Evolutionary conservation across 2,329 filamentous ascomycete genomes (phyloP).

Genomic region (Penicillium polonicum): DNA sequence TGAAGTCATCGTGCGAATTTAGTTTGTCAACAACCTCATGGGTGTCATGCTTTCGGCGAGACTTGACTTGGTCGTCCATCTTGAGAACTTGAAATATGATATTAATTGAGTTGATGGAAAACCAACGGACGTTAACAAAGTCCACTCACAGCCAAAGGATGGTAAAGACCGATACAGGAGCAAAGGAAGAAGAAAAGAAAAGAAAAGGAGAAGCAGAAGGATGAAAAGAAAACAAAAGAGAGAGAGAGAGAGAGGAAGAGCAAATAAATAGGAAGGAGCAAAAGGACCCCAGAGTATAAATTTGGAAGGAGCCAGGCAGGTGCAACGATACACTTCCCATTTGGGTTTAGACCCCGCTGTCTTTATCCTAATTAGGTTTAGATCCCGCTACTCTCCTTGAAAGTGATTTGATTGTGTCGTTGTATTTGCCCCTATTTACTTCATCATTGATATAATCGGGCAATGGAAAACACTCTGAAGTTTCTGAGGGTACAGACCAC

Average conservation of each 20-base stretch:
- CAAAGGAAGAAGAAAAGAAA: neutral
- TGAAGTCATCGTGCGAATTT: constrained; percentile 8
- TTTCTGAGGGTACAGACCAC: too few species aligned
- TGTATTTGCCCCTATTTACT: neutral
- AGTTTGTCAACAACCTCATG: neutral
- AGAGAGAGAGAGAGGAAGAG: neutral
- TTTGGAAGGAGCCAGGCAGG: neutral
- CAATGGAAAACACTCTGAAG: neutral
- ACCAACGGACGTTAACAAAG: neutral
- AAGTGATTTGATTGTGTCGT: neutral
- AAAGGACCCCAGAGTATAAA: neutral
- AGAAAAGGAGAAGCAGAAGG: neutral
- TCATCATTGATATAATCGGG: too few species aligned
- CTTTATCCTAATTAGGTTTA: neutral
- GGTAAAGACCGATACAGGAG: neutral
- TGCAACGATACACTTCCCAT: neutral
- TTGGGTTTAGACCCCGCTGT: constrained; percentile 6
- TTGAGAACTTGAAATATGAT: neutral
- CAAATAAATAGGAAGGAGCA: neutral
- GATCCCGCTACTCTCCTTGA: neutral
- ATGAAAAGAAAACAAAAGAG: too few species aligned
- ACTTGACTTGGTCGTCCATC: neutral
- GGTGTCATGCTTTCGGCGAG: neutral
- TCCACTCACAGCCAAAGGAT: neutral
- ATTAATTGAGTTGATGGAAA: neutral